Evolutionary conservation across 2,329 filamentous ascomycete genomes (phyloP), one percentile per base, ranked within the genome.

Genomic region (Trematosphaeria pertusa): DNA sequence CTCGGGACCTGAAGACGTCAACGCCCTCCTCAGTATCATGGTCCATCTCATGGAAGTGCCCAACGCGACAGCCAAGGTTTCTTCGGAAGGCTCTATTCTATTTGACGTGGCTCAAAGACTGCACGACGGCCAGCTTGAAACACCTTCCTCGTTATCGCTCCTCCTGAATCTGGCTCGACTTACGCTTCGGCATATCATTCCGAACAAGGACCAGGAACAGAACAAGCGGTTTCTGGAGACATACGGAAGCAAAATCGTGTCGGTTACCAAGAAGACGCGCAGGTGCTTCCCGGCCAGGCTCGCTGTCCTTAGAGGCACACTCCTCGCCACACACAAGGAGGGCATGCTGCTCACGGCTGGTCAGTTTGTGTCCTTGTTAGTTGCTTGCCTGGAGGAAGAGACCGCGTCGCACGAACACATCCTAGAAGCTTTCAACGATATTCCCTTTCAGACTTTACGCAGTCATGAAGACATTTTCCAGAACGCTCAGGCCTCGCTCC

Each of bases 41-140:
- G 54, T 52, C 6, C 60, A 62, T 37, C 51, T 73, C 7, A 70
- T 72, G 62, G 53, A 64, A 21, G 50, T 63, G 5, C 62, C 70
- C 2, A 73, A 73, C 43, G 63, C 70, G 11, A 71, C 62, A 5
- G 64, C 70, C 9, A 69, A 64, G 20, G 42, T 73, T 1, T 65
- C 63, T 4, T 62, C 58, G 4, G 53, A 69, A 14, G 58, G 58
- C 9, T 39, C 39, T 3, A 28, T 54, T 1, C 38, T 69, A 12
- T 70, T 69, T 39, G 46, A 62, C n/a, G 52, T 70, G 9, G 61
- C 64, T 1, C 52, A 64, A n/a, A 50, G 54, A 10, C 31, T 70
- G 17, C 58, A 64, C 28, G 46, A 52, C 5, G 45, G 50, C 1
- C 35, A 54, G 1, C 8, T 48, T 3, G 58, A 54, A 36, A 50